Evolutionary conservation across 1,139 yeast genomes (phyloP), one percentile per base, ranked within the genome.

Genomic region (Pichia sp.): DNA sequence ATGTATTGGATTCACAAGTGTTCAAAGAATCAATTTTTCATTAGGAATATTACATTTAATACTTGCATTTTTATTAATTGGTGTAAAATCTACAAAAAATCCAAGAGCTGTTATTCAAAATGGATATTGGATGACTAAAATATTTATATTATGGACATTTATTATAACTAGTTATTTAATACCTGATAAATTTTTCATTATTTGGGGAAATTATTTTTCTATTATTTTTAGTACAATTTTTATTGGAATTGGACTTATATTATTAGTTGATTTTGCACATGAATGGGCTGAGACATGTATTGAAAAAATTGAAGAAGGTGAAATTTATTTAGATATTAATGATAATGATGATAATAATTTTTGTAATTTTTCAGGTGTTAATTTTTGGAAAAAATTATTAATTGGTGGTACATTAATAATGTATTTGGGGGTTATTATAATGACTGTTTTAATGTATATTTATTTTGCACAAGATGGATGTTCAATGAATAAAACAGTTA

Each of bases 201-300:
- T 86, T 60, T 94, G 95, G 81, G 97, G 98, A 0, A 92, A 87
- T 65, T 81, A 89, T 69, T 73, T 92, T 45, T 90, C 97, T 11
- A 85, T 89, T 41, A 69, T 88, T 5, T 83, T 89, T 60, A 87
- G 96, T 40, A 84, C 94, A 4, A 66, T 89, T 4, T 94, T 94
- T 66, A 76, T 92, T 37, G 83, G 94, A 7, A 88, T 92, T 54
- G 98, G 98, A 0, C 74, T 94, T 51, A 86, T 94, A 9, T 73
- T 94, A 45, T 70, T 94, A 47, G 97, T 94, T 33, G 98, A 94
- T 66, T 92, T 89, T 73, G 97, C 98, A 10, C 98, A 94, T 67
- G 94, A 94, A 52, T 94, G 97, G 97, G 97, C 98, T 0, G 99
- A 94, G 61, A 87, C 86, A 9, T 94, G 98, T 64, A 76, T 92